Evolutionary conservation across 352 stramenopile species (phyloP), one percentile per base, ranked within the genome.

Genomic region (Globisporangium okanoganense): DNA sequence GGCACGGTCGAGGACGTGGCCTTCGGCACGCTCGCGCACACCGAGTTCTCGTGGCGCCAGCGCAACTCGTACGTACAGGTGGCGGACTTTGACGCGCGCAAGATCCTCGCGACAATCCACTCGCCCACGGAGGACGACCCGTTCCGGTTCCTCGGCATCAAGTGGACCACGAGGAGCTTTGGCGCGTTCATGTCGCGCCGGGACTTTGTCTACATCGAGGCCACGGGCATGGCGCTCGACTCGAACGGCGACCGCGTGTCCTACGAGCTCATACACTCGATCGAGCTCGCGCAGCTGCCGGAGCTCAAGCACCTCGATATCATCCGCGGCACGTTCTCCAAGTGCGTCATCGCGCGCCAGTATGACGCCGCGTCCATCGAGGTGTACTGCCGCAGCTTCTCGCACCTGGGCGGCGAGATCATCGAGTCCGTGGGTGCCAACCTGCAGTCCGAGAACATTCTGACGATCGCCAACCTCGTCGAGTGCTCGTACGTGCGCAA

Each of bases 401-500:
- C 68, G 1, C 72, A 84, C 54, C 70, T 76, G 44, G 66, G 75
- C 27, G 73, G 75, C 29, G 76, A 56, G 24, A 48, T 84, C 18
- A 66, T 75, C 0, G 62, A 70, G 5, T 38, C 72, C 0, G 63
- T 84, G 31, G 62, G 61, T 1, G 41, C 70, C n/a, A 70, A 54
- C 27, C 58, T 79, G 1, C 72, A 79, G 52, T 59, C 71, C 22
- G 59, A 65, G 24, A 41, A 50, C 10, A 25, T 65, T 8, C 22
- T 65, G n/a, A 58, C 48, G 18, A 35, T 54, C 1, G 62, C 75
- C 31, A 70, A 65, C 10, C 54, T 76, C 1, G 74, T 82, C 33
- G 76, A 82, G 49, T 74, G 69, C 31, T 82, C 73, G 38, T 81
- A 83, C 25, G 57, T 82, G 16, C 79, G 79, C 67, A 85, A 85